Evolutionary conservation across 2,329 filamentous ascomycete species (phyloP).

Genomic region (Magnaporthales sp.): DNA sequence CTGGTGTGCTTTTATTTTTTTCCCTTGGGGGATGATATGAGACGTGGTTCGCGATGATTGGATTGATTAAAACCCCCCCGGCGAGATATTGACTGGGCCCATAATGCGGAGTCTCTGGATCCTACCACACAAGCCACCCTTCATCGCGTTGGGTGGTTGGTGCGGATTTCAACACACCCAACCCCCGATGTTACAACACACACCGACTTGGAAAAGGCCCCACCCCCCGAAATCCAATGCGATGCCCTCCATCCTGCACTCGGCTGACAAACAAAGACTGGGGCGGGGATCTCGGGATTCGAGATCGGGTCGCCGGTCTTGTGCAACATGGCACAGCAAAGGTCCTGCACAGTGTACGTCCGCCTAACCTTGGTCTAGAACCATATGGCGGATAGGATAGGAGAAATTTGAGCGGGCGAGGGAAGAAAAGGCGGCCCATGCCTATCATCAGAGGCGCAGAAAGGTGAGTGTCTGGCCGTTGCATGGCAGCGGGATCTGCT

Average conservation of each 20-base stretch:
- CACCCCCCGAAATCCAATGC: background rate
- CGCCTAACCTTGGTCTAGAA: background rate
- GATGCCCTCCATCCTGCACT: background rate
- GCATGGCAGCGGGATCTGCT: background rate
- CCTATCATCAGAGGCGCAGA: background rate
- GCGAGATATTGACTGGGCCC: background rate
- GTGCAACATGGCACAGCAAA: background rate
- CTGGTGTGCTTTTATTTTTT: slow-evolving; percentile 3
- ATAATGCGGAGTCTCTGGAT: background rate
- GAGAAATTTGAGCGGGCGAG: background rate
- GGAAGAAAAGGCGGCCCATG: background rate
- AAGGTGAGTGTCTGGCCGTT: background rate
- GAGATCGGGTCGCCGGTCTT: background rate
- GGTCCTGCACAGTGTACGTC: background rate
- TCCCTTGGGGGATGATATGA: slow-evolving; percentile 5
- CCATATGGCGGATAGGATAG: background rate
- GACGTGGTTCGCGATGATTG: slow-evolving; percentile 10
- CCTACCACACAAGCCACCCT: background rate
- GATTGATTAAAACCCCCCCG: background rate
- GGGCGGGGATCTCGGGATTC: background rate
- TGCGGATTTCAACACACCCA: background rate
- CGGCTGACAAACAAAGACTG: background rate
- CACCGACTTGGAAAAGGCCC: background rate
- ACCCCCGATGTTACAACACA: background rate
- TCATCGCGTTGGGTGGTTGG: slow-evolving; percentile 2